Evolutionary conservation across 345 rosid genomes (phyloP).

Genomic region (Triadica sebifera): DNA sequence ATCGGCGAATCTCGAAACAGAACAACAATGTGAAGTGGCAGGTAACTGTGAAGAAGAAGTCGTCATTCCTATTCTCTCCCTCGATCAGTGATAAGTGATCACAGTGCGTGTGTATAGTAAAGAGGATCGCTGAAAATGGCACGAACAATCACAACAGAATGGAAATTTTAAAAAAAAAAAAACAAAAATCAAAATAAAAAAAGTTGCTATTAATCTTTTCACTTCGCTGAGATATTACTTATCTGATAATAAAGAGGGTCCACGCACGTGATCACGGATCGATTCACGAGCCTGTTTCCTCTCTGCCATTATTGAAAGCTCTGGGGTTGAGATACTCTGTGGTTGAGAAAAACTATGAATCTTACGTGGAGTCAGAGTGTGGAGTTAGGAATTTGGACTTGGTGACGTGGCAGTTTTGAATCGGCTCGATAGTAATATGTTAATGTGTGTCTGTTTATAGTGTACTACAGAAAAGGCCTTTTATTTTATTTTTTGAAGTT

Average conservation of each 20-base stretch:
- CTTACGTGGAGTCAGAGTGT: background rate
- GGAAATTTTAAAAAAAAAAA: background rate
- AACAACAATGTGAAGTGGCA: conserved; percentile 1
- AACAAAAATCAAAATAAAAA: too few relatives aligned
- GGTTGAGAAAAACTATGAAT: background rate
- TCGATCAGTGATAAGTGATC: background rate
- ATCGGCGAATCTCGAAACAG: conserved; percentile 8
- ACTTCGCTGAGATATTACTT: background rate
- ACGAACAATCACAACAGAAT: background rate
- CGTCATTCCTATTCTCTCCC: conserved; percentile 11
- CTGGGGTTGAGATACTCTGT: background rate
- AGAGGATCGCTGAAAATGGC: background rate
- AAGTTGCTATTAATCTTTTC: background rate
- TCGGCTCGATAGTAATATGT: background rate
- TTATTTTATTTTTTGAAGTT: background rate
- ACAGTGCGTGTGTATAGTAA: background rate
- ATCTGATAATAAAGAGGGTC: background rate
- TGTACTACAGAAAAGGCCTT: too few relatives aligned
- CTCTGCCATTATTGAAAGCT: background rate
- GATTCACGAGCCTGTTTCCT: conserved; percentile 3
- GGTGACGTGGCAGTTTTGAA: background rate
- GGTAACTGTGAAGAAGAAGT: conserved; percentile 7
- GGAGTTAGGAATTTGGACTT: background rate
- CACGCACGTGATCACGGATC: background rate
- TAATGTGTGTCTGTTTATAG: too few relatives aligned